Base-by-base conservation (phyloP, 1,284 basidiomycete species). In the Malassezia psittaci region DNA sequence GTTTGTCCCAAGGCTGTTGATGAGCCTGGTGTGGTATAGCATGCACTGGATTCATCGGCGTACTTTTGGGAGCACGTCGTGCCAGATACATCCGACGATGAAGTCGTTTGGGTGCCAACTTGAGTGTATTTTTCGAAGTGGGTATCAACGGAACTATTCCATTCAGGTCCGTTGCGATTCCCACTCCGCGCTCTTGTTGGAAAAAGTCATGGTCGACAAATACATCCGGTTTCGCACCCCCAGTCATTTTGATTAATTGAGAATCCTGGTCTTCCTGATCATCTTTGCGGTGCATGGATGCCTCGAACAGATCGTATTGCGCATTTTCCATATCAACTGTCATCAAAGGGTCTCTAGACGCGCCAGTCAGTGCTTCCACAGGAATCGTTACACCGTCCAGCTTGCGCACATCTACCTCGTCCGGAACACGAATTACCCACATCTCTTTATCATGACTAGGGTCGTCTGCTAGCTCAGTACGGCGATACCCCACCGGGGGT, bases 221-320 rank as follows among this genome's bases (percentile, higher is more conserved):
- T 16, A 44, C 48, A 37, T 52, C 39, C 9, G n/a, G n/a, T 5
- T 34, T 2, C 12, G 40, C 47, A 18, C 49, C 35, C 5, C 60
- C 63, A 1, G 66, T 64, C 64, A 68, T 68, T 3, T 59, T 54
- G 37, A 68, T 66, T 8, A 68, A 57, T 42, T 68, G 66, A 16
- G 66, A 64, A 16, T 60, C 51, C 6, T 54, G 58, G 24, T 43
- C 51, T 8, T 54, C 38, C 10, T 51, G 51, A 5, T 49, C 10
- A 33, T 43, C 41, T 10, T 24, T 33, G 6, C 57, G 61, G 18
- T 51, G 58, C 8, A 39, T 42, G 15, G 49, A 19, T 11, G 61
- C 60, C 0, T 51, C 37, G 37, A 57, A 60, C 19, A 66, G 60
- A 24, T 63, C 59, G 57, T 65, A 66, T 12, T 47, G 61, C 15